Evolutionary conservation across 495 filamentous ascomycete genomes (phyloP).

Genomic region (Staphylotrichum tortipilum): DNA sequence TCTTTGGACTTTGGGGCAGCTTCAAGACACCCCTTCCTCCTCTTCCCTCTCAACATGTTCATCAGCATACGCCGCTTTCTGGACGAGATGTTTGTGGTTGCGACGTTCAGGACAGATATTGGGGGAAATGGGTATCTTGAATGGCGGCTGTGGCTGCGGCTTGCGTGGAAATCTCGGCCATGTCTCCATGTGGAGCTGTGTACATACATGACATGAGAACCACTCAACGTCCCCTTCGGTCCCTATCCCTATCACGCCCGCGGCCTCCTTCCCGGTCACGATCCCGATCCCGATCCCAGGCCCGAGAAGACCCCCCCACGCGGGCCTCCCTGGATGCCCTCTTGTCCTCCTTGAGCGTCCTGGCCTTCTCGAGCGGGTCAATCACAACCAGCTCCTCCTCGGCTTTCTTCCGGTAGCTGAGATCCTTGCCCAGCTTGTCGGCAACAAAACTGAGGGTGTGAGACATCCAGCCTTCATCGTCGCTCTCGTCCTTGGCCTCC

Average conservation of each 20-base stretch:
- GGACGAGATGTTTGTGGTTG: no score
- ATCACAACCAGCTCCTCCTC: constrained; percentile 89
- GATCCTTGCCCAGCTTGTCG: constrained; percentile 83
- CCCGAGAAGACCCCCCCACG: constrained; percentile 41
- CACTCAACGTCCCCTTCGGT: no score
- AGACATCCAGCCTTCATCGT: constrained; percentile 56
- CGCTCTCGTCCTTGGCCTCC: constrained; percentile 48
- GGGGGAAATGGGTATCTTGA: no score
- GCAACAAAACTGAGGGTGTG: constrained; percentile 80
- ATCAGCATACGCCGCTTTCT: no score
- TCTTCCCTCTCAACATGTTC: no score
- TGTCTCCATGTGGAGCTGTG: no score
- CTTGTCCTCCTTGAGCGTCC: constrained; percentile 58
- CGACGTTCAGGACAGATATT: no score
- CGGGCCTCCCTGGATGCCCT: constrained; percentile 43
- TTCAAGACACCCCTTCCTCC: no score
- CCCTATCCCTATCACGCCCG: neutral
- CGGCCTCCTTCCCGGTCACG: constrained; percentile 5
- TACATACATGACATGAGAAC: no score
- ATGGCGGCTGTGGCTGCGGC: no score
- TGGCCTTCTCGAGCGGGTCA: constrained; percentile 81
- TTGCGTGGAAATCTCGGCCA: no score
- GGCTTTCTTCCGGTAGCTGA: constrained; percentile 81
- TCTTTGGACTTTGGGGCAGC: no score
- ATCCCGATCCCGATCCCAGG: constrained; percentile 45